Percentiles rank a stretch among this genome's conserved stretches.
Evolutionary conservation across 2,329 filamentous ascomycete species (phyloP).

Genomic region (Phoma sp.): DNA sequence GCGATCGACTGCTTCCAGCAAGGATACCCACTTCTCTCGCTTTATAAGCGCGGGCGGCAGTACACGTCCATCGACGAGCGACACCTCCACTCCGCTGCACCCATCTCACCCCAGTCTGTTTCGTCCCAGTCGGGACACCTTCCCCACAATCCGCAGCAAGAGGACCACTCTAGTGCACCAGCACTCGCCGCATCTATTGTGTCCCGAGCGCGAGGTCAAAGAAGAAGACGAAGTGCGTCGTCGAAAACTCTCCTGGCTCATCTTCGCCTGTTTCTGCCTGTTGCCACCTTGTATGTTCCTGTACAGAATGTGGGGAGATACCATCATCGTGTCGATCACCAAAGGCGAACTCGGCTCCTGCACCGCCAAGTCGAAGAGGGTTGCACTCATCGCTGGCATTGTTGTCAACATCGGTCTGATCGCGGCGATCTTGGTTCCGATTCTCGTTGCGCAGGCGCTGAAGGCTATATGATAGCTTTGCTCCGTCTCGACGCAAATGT

Average conservation of each 20-base stretch:
- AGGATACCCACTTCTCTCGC: constrained; percentile 29
- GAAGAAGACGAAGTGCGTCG: constrained; percentile 35
- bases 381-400: constrained; percentile 40
- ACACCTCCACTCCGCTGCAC: constrained; percentile 38
- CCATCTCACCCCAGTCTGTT: constrained; percentile 19
- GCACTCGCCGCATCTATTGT: constrained; percentile 40
- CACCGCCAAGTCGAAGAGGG: constrained; percentile 36
- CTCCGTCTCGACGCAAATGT: background rate
- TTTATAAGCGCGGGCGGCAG: constrained; percentile 23
- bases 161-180: constrained; percentile 4
- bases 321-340: constrained; percentile 37
- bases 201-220: constrained; percentile 31
- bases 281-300: constrained; percentile 46
- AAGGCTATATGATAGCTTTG: constrained; percentile 19
- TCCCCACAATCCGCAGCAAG: constrained; percentile 15
- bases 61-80: constrained; percentile 39
- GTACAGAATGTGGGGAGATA: constrained; percentile 43
- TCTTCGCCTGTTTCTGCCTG: constrained; percentile 42
- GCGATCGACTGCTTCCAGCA: constrained; percentile 26
- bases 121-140: constrained; percentile 22
- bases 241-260: constrained; percentile 40
- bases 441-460: constrained; percentile 31
- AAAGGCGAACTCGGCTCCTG: constrained; percentile 41
- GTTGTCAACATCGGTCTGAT: constrained; percentile 34
- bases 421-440: constrained; percentile 32